A percentile compares a stretch with the other conserved stretches of the same genome.
These are phyloP conservation scores for Collybia sp. DNA, from an alignment of 768 basidiomycete genomes.

Conservation along the genomic window DNA sequence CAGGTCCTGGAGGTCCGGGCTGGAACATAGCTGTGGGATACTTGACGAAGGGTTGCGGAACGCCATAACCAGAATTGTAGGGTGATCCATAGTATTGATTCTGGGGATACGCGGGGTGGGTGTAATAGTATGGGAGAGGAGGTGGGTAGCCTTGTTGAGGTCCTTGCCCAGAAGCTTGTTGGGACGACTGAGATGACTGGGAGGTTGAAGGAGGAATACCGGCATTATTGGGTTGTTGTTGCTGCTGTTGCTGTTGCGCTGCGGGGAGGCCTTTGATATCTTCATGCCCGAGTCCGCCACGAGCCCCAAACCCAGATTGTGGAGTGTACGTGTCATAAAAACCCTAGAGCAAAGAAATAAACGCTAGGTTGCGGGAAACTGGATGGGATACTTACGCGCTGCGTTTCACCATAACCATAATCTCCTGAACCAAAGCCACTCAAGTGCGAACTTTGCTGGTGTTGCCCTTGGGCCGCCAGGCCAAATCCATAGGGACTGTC, in stretches of 20 bases:
- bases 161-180: constrained; percentile 55
- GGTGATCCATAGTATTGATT: constrained; percentile 75
- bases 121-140: constrained; percentile 55
- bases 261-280: constrained; percentile 69
- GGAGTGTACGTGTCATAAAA: constrained; percentile 77
- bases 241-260: constrained; percentile 46
- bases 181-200: constrained; percentile 51
- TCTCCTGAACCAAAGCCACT: constrained; percentile 57
- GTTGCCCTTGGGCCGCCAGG: constrained; percentile 49
- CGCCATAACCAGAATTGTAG: constrained; percentile 49
- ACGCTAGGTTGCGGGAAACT: constrained; percentile 3
- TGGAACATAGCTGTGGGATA: constrained; percentile 70
- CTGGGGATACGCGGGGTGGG: constrained; percentile 68
- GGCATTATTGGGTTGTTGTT: constrained; percentile 19
- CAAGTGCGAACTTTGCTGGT: constrained; percentile 54
- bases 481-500: constrained; percentile 66
- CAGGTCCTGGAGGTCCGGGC: constrained; percentile 64
- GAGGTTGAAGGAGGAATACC: constrained; percentile 48
- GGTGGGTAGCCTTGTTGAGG: constrained; percentile 59
- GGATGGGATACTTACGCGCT: constrained; percentile 43
- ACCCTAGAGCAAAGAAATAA: constrained; percentile 36
- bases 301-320: constrained; percentile 57
- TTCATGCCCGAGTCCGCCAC: constrained; percentile 66
- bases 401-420: constrained; percentile 65
- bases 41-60: constrained; percentile 72